phyloP scores from a whole-genome alignment of 768 basidiomycete genomes.

The Mycena epipterygia region DNA sequence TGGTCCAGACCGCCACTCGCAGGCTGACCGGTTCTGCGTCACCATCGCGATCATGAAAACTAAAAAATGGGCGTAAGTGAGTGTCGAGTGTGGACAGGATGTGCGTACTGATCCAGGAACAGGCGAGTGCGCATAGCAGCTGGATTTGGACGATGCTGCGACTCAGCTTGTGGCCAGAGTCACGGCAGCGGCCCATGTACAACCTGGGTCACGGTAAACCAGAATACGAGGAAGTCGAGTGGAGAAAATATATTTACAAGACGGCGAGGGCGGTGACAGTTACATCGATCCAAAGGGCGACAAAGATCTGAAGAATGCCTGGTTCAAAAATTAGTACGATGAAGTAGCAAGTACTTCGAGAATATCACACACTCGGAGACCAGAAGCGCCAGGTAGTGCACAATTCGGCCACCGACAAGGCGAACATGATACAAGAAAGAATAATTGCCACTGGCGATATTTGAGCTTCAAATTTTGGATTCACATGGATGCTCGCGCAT shows the following conservation, averaged over 20 bases:
- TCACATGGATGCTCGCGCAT: neutral
- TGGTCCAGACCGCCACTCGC: neutral
- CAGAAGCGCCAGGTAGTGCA: neutral
- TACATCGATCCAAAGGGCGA: conserved; percentile 12
- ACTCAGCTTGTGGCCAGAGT: neutral
- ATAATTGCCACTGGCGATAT: conserved; percentile 3
- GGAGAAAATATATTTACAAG: neutral
- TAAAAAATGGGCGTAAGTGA: neutral
- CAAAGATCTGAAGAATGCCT: conserved; percentile 12
- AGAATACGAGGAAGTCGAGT: too few species aligned
- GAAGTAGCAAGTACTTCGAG: neutral
- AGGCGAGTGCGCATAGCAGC: conserved; percentile 3
- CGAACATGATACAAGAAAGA: neutral
- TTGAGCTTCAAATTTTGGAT: neutral
- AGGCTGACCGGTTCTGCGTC: neutral
- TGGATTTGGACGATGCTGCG: conserved; percentile 18
- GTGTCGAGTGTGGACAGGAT: neutral
- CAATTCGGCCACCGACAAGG: neutral
- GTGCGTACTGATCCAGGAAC: conserved; percentile 24
- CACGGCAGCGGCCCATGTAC: neutral
- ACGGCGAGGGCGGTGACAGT: neutral
- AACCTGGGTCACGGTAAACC: neutral
- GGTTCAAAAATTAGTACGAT: neutral
- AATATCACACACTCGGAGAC: neutral
- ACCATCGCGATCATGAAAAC: conserved; percentile 12